phyloP scores from a whole-genome alignment of 2,329 filamentous ascomycete genomes.

The Trichoderma endophyticum region DNA sequence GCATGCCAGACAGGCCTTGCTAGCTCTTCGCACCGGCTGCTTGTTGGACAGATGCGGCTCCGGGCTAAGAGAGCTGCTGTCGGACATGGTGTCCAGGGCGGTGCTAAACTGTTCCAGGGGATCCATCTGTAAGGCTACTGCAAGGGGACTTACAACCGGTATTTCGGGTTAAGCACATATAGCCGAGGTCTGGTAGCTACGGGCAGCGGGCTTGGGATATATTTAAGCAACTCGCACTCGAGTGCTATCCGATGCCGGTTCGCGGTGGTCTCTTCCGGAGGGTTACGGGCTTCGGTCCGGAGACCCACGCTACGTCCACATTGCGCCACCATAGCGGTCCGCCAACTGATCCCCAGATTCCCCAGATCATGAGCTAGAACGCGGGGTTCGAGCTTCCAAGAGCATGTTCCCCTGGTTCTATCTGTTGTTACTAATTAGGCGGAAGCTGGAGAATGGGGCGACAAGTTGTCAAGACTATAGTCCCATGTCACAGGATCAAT shows the following conservation, averaged over 20 bases:
- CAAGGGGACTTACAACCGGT: background rate
- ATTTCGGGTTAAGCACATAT: background rate
- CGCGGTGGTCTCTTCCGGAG: background rate
- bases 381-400: background rate
- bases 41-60: constrained; percentile 12
- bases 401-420: background rate
- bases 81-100: background rate
- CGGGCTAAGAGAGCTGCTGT: constrained; percentile 7
- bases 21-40: constrained; percentile 9
- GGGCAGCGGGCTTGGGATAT: background rate
- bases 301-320: background rate
- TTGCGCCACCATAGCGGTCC: constrained; percentile 6
- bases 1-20: constrained; percentile 12
- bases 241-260: constrained; percentile 1
- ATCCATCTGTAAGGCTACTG: constrained; percentile 13
- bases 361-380: background rate
- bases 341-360: constrained; percentile 12
- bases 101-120: background rate
- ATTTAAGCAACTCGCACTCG: background rate
- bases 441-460: background rate
- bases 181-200: constrained; percentile 5
- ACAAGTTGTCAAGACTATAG: background rate
- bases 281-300: constrained; percentile 9
- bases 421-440: background rate
- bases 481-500: background rate